Evolutionary conservation across 257 asterid species (phyloP), one percentile per base, ranked within the genome.

Genomic region (Jacaranda mimosifolia): DNA sequence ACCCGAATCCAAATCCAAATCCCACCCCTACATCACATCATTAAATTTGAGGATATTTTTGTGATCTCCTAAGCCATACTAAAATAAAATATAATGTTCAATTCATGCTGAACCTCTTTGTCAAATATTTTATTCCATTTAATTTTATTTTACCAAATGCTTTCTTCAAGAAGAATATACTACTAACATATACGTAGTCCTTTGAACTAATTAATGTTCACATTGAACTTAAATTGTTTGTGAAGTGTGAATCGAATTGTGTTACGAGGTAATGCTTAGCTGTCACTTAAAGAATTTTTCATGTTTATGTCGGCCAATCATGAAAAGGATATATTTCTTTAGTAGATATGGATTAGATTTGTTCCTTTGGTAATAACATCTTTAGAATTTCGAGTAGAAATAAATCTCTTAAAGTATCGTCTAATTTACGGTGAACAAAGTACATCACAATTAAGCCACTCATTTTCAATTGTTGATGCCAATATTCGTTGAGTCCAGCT

Each of bases 281-380:
- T 78, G 80, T 79, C 73, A 75, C 32, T 62, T 32, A 57, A 57
- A 48, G 58, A 71, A 15, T 4, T 71, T 17, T 49, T 74, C 40
- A 74, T 77, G 83, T 62, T 78, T 72, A 36, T 83, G 87, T 80
- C 87, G 83, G 83, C 55, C 68, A 73, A 83, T 80, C 69, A 71
- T 75, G 67, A 7, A 70, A 39, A 14, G 76, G 82, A 74, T 70
- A 79, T 55, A 17, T 13, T 84, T 60, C 45, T 84, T 79, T 75
- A 75, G 13, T 66, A 48, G 82, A 78, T 84, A 21, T 74, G 81
- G 78, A 78, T 84, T 53, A 68, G 81, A 81, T 81, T 18, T 78
- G 84, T 75, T 69, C 32, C 32, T 59, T 39, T 79, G 49, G 36
- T 58, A 43, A 9, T 32, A 39, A 19, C 49, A 14, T 65, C 11